Conservation (phyloP, 257 asterid genomes). For the Agastache rugosa region DNA sequence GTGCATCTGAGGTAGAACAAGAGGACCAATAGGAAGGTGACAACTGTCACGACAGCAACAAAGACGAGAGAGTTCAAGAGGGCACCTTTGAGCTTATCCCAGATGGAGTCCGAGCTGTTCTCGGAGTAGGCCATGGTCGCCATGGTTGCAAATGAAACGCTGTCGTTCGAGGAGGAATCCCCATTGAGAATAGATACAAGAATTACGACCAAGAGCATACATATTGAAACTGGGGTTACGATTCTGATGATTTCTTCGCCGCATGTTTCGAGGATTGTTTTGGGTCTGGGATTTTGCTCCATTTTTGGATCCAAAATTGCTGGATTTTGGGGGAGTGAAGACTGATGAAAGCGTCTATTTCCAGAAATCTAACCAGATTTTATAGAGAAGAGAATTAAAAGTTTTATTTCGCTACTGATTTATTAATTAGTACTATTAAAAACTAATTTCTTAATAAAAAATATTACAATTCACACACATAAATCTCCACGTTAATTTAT, state of each 20-base stretch:
- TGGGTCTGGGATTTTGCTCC: conserved; percentile 68
- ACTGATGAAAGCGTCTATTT: not conserved
- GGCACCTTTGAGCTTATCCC: conserved; percentile 98
- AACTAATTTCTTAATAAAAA: no score
- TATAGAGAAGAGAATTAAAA: not conserved
- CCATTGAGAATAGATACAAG: conserved; percentile 74
- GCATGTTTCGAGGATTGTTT: conserved; percentile 65
- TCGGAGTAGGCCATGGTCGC: conserved; percentile 86
- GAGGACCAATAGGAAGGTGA: conserved; percentile 84
- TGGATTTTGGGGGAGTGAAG: not conserved
- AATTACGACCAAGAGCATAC: conserved; percentile 84
- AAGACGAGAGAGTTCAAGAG: conserved; percentile 86
- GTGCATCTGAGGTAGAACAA: conserved; percentile 92
- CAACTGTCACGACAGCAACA: conserved; percentile 74
- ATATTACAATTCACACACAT: no score
- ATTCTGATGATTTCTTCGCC: conserved; percentile 97
- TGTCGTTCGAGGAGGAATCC: conserved; percentile 47
- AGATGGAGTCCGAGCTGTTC: conserved; percentile 72
- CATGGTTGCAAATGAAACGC: conserved; percentile 55
- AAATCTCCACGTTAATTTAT: no score
- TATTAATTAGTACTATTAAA: no score
- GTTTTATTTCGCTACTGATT: no score
- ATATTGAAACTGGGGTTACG: conserved; percentile 87
- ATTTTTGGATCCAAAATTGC: conserved; percentile 43
- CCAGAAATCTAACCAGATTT: not conserved